Conservation (phyloP, 495 filamentous ascomycete genomes). For the Mycothermus thermophilus region DNA sequence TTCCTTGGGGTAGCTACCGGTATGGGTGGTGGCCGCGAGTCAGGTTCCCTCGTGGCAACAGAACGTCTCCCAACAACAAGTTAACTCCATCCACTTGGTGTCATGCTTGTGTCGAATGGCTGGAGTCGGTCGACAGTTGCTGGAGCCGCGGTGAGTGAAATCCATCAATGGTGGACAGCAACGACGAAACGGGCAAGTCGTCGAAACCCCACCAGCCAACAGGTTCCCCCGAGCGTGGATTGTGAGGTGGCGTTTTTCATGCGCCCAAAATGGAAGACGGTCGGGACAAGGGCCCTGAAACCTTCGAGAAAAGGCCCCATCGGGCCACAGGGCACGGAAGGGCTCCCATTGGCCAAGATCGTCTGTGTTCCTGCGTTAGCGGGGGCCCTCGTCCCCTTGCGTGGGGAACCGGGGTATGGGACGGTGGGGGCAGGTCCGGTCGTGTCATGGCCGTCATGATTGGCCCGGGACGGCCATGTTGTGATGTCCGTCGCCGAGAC, state of each 20-base stretch:
- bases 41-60: not conserved
- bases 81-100: too few relatives aligned
- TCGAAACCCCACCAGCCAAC: too few relatives aligned
- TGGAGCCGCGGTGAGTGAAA: not conserved
- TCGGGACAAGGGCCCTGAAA: too few relatives aligned
- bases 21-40: not conserved
- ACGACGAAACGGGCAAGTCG: slow-evolving; percentile 1
- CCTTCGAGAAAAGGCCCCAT: slow-evolving; percentile 18
- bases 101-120: too few relatives aligned
- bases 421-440: too few relatives aligned
- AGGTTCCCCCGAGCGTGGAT: slow-evolving; percentile 1
- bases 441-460: too few relatives aligned
- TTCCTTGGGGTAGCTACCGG: too few relatives aligned
- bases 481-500: slow-evolving; percentile 4
- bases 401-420: too few relatives aligned
- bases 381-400: too few relatives aligned
- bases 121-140: too few relatives aligned
- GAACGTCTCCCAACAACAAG: too few relatives aligned
- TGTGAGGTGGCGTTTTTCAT: slow-evolving; percentile 6
- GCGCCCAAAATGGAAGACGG: slow-evolving; percentile 3
- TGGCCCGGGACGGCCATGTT: not conserved
- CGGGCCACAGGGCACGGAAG: slow-evolving; percentile 10
- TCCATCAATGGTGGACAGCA: too few relatives aligned
- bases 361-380: slow-evolving; percentile 14
- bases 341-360: slow-evolving; percentile 9